Evolutionary conservation across 306 rosid species (phyloP), one percentile per base, ranked within the genome.

Genomic region (Citrullus mucosospermus): DNA sequence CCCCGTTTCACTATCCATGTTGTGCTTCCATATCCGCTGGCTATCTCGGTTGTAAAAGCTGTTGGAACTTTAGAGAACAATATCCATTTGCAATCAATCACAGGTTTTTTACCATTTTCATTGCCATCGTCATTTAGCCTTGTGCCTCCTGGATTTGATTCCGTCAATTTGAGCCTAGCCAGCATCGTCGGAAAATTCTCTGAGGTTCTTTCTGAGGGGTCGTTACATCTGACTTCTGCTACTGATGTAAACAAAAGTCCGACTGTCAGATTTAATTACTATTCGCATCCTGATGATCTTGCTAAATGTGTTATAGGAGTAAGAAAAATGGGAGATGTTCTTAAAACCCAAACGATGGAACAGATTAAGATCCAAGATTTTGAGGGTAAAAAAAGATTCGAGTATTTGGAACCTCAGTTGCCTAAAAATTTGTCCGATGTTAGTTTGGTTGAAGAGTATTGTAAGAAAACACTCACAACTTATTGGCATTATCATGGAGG

Each of bases 401-500:
- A 2, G 7, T 76, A 34, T 76, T 5, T 75, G 0, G 78, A 51
- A 16, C 41, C 41, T 4, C 3, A 18, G 17, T 38, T 56, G 48
- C 78, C 79, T 4, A 18, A 11, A 36, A 36, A 76, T 12, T 10
- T 16, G 79, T 76, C 79, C 18, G 53, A 76, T 57, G 61, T 18
- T 13, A 9, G 46, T 25, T 5, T n/a, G 1, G 65, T 76, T 10
- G 79, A 14, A 76, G 36, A 53, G 50, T 76, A 1, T 7, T 76
- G 79, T 56, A 56, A 76, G 16, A 36, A 76, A 3, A 34, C 67
- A n/a, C 11, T 56, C 11, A 17, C 67, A 0, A 76, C 67, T 9
- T 76, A 28, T 57, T 76, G 79, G 68, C 79, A 76, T 39, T 76
- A 56, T 53, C 79, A 76, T 22, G 79, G 79, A 18, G 79, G 79